phyloP scores from a whole-genome alignment of 768 basidiomycete genomes.

The Cantharellus cinnabarinus region DNA sequence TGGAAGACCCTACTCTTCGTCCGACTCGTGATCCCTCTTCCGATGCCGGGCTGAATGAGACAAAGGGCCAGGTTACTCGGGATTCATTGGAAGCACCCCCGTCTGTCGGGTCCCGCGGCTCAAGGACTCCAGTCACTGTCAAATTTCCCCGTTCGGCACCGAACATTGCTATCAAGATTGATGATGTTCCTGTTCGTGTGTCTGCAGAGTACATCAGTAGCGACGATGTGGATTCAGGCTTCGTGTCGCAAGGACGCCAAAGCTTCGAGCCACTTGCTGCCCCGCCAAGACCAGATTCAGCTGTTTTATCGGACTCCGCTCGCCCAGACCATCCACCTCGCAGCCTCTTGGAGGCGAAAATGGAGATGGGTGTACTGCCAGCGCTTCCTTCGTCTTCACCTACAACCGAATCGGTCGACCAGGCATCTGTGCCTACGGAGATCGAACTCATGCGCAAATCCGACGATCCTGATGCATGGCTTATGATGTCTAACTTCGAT shows the following conservation, averaged over 20 bases:
- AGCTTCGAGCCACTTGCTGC: no score
- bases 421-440: neutral
- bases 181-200: neutral
- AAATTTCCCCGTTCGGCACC: neutral
- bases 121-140: neutral
- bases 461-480: neutral
- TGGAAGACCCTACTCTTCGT: neutral
- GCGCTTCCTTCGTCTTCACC: constrained; percentile 23
- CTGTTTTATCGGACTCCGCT: neutral
- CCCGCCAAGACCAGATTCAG: no score
- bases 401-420: neutral
- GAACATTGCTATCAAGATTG: neutral
- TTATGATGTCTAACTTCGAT: constrained; percentile 34
- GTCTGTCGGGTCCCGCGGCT: neutral
- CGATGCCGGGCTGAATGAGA: neutral
- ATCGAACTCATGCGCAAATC: neutral
- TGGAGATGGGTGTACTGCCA: constrained; percentile 32
- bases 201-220: neutral
- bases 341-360: constrained; percentile 30
- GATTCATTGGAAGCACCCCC: neutral
- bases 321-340: neutral
- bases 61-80: neutral
- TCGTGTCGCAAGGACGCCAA: no score
- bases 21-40: neutral
- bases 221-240: no score